Base-by-base conservation (phyloP, 352 stramenopile genomes). In the Pythium volutum region DNA sequence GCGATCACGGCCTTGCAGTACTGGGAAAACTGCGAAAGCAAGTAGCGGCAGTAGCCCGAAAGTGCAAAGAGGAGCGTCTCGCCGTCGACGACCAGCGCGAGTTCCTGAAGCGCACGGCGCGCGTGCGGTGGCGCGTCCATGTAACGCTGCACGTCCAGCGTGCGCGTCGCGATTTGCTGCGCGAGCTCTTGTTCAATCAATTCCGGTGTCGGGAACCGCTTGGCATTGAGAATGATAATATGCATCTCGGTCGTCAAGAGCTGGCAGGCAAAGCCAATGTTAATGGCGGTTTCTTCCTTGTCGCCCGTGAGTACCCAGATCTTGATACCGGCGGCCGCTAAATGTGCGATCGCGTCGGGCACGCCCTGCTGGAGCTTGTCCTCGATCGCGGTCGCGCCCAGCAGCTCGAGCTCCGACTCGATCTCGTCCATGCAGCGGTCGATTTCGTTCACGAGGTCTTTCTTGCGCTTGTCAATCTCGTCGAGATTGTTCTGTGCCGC, bases 161-260 rank as follows among this genome's bases (percentile, higher is more conserved):
- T 71, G 4, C 81, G 77, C 1, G 62, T 47, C 31, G 46, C 46
- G 27, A 88, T 89, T 27, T 88, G 64, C 3, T 74, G 57, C 46
- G 56, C 38, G 12, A 95, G 61, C 41, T 82, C 81, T 14, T 66
- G 64, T 57, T 87, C 77, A 26, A 88, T 74, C 0, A 63, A 36
- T 12, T 86, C 74, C 0, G 79, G 34, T 0, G 74, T 91, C 15
- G 78, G 66, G 29, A 71, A 86, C 22, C 66, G 67, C 46, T 88
- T 85, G 10, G 70, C 50, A 55, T 93, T 95, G 46, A 95, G 87
- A 48, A 95, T 80, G 34, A 90, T 75, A 18, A 83, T 74, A 46
- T 97, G 77, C 96, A 99, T 98, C 55, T 97, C 94, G 41, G 97
- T 96, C 49, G 93, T 98, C 6, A 95, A 69, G 41, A 96, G 69